Evolutionary conservation across 169 alveolate species (phyloP).

Genomic region (Plasmodium inui): DNA sequence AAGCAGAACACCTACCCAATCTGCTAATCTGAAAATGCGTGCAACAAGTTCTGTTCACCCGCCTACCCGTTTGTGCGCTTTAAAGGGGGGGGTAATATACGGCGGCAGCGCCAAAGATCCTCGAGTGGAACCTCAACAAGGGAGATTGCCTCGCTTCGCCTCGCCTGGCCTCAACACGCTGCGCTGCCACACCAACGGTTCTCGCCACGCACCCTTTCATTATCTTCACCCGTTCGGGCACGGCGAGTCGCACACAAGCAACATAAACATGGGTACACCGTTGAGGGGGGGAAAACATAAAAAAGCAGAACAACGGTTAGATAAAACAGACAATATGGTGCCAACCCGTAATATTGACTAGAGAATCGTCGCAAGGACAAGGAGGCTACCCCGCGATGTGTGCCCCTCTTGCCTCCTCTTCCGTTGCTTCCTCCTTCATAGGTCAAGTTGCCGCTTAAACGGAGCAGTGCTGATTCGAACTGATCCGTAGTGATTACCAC

Average conservation of each 20-base stretch:
- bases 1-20: background rate
- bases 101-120: background rate
- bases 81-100: background rate
- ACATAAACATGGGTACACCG: background rate
- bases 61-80: background rate
- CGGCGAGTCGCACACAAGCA: background rate
- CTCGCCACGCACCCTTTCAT: background rate
- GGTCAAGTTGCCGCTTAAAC: background rate
- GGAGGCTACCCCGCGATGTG: background rate
- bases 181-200: too few species aligned
- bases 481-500: background rate
- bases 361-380: background rate
- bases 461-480: background rate
- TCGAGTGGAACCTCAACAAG: background rate
- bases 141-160: background rate
- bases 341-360: background rate
- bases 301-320: background rate
- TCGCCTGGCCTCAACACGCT: too few species aligned
- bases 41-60: background rate
- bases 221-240: background rate
- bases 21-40: background rate
- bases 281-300: background rate
- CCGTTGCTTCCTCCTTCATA: background rate
- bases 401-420: too few species aligned
- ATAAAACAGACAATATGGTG: background rate